Evolutionary conservation across 768 basidiomycete species (phyloP), one percentile per base, ranked within the genome.

Genomic region (Royoungia palumana): DNA sequence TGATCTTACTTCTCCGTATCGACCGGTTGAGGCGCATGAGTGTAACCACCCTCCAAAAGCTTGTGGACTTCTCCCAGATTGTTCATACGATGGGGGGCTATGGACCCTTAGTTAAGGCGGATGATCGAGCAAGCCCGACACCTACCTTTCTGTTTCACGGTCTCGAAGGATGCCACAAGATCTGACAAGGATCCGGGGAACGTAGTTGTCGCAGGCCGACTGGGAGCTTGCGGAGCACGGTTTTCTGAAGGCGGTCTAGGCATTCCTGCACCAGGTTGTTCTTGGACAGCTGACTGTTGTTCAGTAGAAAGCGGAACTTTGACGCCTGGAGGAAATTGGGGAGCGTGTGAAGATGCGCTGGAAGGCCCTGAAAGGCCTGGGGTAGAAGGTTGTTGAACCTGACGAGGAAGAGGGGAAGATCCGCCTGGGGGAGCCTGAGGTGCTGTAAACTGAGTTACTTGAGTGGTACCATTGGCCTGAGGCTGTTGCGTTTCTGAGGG

Each of bases 141-240:
- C 75, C 41, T 53, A 94, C 94, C 93, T 67, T 96, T 94, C 75
- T 95, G 93, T 72, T 97, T 98, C 37, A 95, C 93, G 39, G 78
- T 87, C 73, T 98, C 95, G 62, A 97, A 98, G 35, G 91, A 93
- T 19, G 87, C 82, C 35, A 97, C 94, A 45, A 99, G 75, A 64
- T 97, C 95, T 11, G 91, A 90, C 63, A 99, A 65, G 22, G 85
- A 91, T 47, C 85, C 89, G 16, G 90, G 93, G 78, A 86, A 85
- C 19, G 81, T 80, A 10, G 73, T 67, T 20, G 73, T 59, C 41
- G 74, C 57, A 17, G 75, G 63, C 30, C 74, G 75, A 46, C 67
- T 69, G 21, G 72, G 64, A 28, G 59, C 57, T 44, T 70, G 66
- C 48, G 75, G 77, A 50, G 76, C 76, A 25, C 75, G 63, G 43